Conservation (phyloP, 306 rosid genomes). For the Cucumis hystrix region DNA sequence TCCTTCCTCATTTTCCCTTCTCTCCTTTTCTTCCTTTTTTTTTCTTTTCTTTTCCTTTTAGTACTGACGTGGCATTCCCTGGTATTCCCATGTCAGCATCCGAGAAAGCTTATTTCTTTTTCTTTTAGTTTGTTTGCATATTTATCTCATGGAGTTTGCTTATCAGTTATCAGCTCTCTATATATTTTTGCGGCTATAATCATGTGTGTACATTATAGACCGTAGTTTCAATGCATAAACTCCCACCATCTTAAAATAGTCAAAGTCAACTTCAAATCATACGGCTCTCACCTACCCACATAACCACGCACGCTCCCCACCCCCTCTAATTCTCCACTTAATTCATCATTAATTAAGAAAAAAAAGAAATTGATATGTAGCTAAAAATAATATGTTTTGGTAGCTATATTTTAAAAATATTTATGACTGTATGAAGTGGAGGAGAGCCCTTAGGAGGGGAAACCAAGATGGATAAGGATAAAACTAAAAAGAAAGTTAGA, state of each 20-base stretch:
- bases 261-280: not conserved
- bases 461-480: not conserved
- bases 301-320: not conserved
- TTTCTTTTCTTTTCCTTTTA: too few species aligned
- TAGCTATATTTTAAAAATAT: too few species aligned
- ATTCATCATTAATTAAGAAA: too few species aligned
- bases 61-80: slow-evolving; percentile 24
- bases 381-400: too few species aligned
- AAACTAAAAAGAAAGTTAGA: not conserved
- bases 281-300: slow-evolving; percentile 3
- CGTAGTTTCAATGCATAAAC: not conserved
- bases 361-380: too few species aligned
- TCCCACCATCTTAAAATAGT: not conserved
- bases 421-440: too few species aligned
- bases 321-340: not conserved
- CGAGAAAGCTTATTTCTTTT: not conserved
- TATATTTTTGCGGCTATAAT: not conserved
- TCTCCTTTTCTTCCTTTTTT: too few species aligned
- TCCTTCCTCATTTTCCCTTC: not conserved
- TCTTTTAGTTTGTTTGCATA: not conserved
- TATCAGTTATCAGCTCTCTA: not conserved
- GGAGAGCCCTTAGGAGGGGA: too few species aligned
- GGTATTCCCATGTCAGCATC: slow-evolving; percentile 12
- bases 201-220: not conserved
- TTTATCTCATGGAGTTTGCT: not conserved